Evolutionary conservation across 257 asterid genomes (phyloP).

Genomic region (Solanum pinnatisectum): DNA sequence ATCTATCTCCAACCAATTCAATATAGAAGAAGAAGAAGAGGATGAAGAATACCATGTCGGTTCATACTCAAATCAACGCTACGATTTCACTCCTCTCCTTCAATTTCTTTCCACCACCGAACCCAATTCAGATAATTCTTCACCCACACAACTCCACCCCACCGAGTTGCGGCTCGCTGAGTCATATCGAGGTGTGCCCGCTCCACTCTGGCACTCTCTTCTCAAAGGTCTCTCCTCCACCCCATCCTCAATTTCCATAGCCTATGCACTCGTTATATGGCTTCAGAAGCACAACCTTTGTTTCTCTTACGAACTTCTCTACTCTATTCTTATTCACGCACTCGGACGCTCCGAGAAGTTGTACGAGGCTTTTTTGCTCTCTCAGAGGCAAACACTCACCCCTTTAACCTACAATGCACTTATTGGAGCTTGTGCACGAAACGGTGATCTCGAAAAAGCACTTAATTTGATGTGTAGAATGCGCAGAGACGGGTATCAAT

Average conservation of each 20-base stretch:
- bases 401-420: constrained; percentile 89
- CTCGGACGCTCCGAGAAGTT: constrained; percentile 70
- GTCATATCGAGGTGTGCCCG: constrained; percentile 77
- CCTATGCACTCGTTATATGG: constrained; percentile 72
- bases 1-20: constrained; percentile 23
- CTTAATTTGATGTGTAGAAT: constrained; percentile 71
- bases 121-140: constrained; percentile 14
- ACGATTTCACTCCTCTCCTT: constrained; percentile 80
- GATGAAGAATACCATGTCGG: constrained; percentile 44
- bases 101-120: constrained; percentile 46
- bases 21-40: constrained; percentile 11
- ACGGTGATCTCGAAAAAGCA: constrained; percentile 82
- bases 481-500: constrained; percentile 80
- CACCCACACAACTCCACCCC: constrained; percentile 41
- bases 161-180: constrained; percentile 61
- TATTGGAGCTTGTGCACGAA: constrained; percentile 93
- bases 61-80: constrained; percentile 30
- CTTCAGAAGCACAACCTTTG: constrained; percentile 80
- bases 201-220: constrained; percentile 87
- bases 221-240: constrained; percentile 56
- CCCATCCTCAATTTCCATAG: constrained; percentile 51
- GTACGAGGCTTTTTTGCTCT: constrained; percentile 83
- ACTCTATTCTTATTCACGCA: constrained; percentile 77
- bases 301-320: constrained; percentile 79
- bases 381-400: constrained; percentile 67